Evolutionary conservation across 148 eudicot species (phyloP), one percentile per base, ranked within the genome.

Genomic region (Rhododendron henanense): DNA sequence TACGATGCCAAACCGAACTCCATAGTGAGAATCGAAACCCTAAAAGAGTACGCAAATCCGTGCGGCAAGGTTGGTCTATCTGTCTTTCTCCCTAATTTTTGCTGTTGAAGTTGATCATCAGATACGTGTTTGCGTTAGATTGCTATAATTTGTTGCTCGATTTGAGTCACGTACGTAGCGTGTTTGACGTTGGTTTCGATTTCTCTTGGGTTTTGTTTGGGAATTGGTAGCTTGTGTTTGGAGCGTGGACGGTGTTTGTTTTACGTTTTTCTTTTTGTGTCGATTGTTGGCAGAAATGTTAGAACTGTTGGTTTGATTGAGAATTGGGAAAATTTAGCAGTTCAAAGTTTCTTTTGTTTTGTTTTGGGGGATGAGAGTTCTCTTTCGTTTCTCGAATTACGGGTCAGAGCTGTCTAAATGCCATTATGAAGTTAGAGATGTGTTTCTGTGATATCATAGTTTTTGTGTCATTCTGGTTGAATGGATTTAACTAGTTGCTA

Each of bases 1-100:
- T 61, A 41, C 78, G 51, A 55, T 44, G 65, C 67, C 28, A 51
- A 71, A 47, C 77, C 28, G 65, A 74, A 47, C 35, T 83, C 28
- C 7, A 83, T 25, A 45, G 37, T 16, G 2, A 39, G 35, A 15
- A 28, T 39, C 10, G 4, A 35, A 83, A 83, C 41, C 85, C 75
- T 44, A 41, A 41, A 41, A 28, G 21, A n/a, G 23, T 33, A 44
- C 76, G 76, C 23, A 44, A 55, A 61, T 83, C 84, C n/a, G 44
- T 84, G 3, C 16, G 53, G 51, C 81, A 19, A 84, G 86, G 86
- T 84, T 75, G 69, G 86, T 84, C 57, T 21, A 1, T 51, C 39
- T 7, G 41, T 37, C 15, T 19, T 10, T 55, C 23, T 75, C 77
- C 51, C 76, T 23, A 53, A 53, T 84, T 75, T 23, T 9, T 9